Percentiles rank a stretch among this genome's conserved stretches.
These are phyloP conservation scores for Cryptococcus sp. DNA, from an alignment of 1,284 basidiomycete species.

Conservation along the genomic window DNA sequence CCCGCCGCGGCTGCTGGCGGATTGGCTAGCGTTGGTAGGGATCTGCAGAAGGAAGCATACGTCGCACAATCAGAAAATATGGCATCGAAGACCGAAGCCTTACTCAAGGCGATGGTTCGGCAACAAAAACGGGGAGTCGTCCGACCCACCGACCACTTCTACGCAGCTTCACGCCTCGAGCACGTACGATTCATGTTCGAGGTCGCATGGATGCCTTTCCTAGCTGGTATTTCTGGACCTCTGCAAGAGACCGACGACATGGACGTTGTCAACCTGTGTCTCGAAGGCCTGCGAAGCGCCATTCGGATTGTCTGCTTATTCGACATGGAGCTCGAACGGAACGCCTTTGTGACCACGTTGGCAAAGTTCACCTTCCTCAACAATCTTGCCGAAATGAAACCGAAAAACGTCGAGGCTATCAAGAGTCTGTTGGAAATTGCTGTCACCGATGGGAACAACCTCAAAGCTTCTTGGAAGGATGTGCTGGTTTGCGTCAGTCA, in stretches of 20 bases:
- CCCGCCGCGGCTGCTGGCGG: conserved; percentile 63
- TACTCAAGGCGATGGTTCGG: conserved; percentile 86
- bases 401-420: conserved; percentile 98
- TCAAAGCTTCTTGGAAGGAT: conserved; percentile 94
- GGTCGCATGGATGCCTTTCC: conserved; percentile 94
- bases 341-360: conserved; percentile 97
- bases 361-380: conserved; percentile 95
- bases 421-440: conserved; percentile 90
- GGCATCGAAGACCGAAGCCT: conserved; percentile 92
- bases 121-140: conserved; percentile 70
- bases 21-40: conserved; percentile 83
- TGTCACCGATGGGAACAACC: conserved; percentile 87
- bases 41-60: conserved; percentile 91
- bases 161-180: conserved; percentile 89
- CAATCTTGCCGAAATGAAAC: conserved; percentile 95
- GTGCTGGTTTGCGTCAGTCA: conserved; percentile 94
- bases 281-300: conserved; percentile 91
- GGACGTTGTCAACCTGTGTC: conserved; percentile 84
- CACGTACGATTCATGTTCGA: conserved; percentile 98
- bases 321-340: conserved; percentile 90
- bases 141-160: conserved; percentile 78
- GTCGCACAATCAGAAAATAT: conserved; percentile 91
- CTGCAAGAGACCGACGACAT: conserved; percentile 90
- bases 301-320: conserved; percentile 93
- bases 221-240: conserved; percentile 88